Base-by-base conservation (phyloP, 108 stramenopile species). In the Chaetoceros tenuissimus region DNA sequence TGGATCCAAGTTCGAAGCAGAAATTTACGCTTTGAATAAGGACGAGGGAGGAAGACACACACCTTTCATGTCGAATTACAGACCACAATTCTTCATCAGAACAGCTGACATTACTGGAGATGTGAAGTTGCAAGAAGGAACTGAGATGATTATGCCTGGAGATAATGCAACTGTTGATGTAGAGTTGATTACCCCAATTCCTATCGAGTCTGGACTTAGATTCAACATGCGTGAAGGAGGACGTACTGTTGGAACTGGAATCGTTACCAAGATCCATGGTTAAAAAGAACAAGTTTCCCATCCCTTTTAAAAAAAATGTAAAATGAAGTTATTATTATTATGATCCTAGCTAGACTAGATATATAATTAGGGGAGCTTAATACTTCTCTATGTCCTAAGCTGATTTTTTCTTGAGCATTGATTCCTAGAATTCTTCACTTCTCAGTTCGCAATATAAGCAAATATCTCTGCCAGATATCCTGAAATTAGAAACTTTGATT, bases 1-100 rank as follows among this genome's bases (percentile, higher is more conserved):
- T 19, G 82, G 71, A 57, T 88, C 68, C 28, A 89, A 95, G 69
- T 99, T 99, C 61, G 82, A 97, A 77, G 96, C 96, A 31, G 95
- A 98, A 76, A 78, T 98, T 52, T 99, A 99, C 69, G 89, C 92
- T 23, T 81, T 99, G 27, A 96, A 67, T 40, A 77, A 99, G 75
- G 93, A 96, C 24, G 99, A 99, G 74, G 99, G 99, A 55, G 99
- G 99, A 20, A 86, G 99, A 60, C 99, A 99, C 87, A 98, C 92
- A 25, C 99, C 99, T 29, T 99, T 98, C 88, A 92, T 99, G 73
- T 69, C 80, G 60, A 97, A 97, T 71, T 99, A 99, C 79, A 67
- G 93, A 29, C 99, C 99, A 49, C 99, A 99, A 73, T 97, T 99
- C 78, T 99, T 96, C 72, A 78, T 99, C 74, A 95, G 99, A 57